Base-by-base conservation (phyloP, 1,284 basidiomycete species). In the Bjerkandera adusta region DNA sequence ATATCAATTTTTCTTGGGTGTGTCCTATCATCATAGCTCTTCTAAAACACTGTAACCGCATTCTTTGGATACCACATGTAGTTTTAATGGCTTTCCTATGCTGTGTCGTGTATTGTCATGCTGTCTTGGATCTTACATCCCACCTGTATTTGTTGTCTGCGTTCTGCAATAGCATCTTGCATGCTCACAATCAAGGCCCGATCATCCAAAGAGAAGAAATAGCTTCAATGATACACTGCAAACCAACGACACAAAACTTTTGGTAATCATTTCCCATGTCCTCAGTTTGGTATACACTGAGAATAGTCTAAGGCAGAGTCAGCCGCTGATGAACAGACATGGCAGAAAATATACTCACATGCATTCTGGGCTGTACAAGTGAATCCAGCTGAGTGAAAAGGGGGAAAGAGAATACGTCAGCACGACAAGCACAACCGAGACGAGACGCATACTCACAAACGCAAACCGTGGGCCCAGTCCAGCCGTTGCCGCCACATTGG, bases 401-500 rank as follows among this genome's bases (percentile, higher is more conserved):
- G 26, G 22, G 29, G 25, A 15, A 34, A 15, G 24, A 34, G 15
- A 43, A 18, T 18, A 26, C 29, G 3, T 3, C 29, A 25, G 22
- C 8, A 3, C 3, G 18, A 18, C n/a, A n/a, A n/a, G n/a, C n/a
- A 43, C 16, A 33, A 22, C 13, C 20, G 16, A 26, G 34, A 26
- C 16, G 5, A 10, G 15, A 5, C 6, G 22, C 15, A 7, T 7
- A 38, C 40, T 27, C 18, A 48, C 47, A 11, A 8, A 39, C 45
- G 35, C 52, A 53, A 10, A 43, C 37, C 5, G 52, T 53, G 8
- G 52, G 42, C 11, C 52, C 52, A 12, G 46, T 48, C 26, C 29
- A 53, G 1, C 46, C 45, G 16, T 2, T 45, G 6, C 52, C 52
- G 16, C 52, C 52, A 25, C 52, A 53, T 25, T 53, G 52, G 6